Evolutionary conservation across 2,329 filamentous ascomycete species (phyloP), one percentile per base, ranked within the genome.

Genomic region (Alternaria sp.): DNA sequence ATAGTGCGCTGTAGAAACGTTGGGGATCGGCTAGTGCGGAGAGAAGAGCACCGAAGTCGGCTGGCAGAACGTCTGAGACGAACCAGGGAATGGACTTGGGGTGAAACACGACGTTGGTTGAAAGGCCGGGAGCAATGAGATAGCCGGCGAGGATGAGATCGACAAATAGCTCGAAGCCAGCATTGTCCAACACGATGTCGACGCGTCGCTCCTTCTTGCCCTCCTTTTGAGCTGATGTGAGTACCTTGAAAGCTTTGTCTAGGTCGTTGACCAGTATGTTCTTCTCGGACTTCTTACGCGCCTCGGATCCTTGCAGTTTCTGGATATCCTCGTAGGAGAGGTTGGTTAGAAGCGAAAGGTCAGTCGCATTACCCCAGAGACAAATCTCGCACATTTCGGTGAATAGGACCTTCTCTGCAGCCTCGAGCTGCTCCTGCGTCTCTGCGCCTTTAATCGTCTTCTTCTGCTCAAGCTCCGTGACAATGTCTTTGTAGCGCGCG

Each of bases 31-130:
- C 86, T n/a, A 99, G 84, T 4, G 90, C 91, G 62, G 86, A 88
- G 51, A 99, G 86, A 2, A 98, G 85, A n/a, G 89, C 88, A 1
- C 83, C 84, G 69, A 98, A 97, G 79, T 99, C 95, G 39, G 82
- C 84, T 0, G 94, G 93, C 10, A 97, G 79, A 3, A 98, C 95
- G 71, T 99, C 95, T 0, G 93, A 97, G 46, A 99, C 95, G 74
- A 98, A 99, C 95, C 95, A 99, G 0, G 95, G 95, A 58, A 99
- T 93, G 23, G 88, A 89, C 80, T 99, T 99, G 51, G 95, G 93
- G 72, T 97, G 93, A 9, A 99, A 85, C 21, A 98, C 88, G 13
- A 99, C 84, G 24, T 88, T 87, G 0, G 93, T 97, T 0, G 95
- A 95, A 5, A 99, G 86, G 0, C 90, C 91, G 0, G 92, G 84